Evolutionary conservation across 306 rosid genomes (phyloP).

Genomic region (Erythrophleum fordii): DNA sequence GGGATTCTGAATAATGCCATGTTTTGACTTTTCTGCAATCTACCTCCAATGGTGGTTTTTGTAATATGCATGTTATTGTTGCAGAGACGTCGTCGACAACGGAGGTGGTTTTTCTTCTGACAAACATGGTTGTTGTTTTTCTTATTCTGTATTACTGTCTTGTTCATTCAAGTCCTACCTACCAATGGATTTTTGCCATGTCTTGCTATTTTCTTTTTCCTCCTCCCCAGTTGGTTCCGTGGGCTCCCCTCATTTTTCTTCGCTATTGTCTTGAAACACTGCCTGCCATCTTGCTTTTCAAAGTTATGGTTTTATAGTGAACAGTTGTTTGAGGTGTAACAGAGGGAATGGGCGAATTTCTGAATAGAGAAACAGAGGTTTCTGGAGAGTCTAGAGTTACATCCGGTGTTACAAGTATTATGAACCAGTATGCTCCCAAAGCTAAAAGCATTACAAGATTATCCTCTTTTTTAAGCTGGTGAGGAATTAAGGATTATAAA

Average conservation of each 20-base stretch:
- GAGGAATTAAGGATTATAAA: no score
- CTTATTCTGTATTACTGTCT: slow-evolving; percentile 28
- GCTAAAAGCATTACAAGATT: background rate
- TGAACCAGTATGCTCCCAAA: background rate
- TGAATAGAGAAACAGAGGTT: background rate
- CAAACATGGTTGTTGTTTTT: background rate
- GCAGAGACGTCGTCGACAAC: slow-evolving; percentile 55
- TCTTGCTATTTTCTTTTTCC: background rate
- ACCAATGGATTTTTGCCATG: background rate
- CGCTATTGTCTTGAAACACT: background rate
- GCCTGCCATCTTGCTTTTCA: background rate
- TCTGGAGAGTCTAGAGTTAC: slow-evolving; percentile 14
- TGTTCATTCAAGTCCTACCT: background rate
- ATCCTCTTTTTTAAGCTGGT: background rate
- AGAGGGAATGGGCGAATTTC: slow-evolving; percentile 4
- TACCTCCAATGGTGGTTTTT: slow-evolving; percentile 13
- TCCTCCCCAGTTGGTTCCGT: background rate
- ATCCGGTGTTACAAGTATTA: slow-evolving; percentile 1
- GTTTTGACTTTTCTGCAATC: slow-evolving; percentile 32
- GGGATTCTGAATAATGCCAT: background rate
- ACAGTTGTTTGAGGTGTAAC: slow-evolving; percentile 11
- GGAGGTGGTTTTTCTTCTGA: slow-evolving; percentile 80
- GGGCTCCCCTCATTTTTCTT: background rate
- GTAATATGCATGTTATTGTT: slow-evolving; percentile 32
- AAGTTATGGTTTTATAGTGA: slow-evolving; percentile 21